Conservation (phyloP, 1,139 yeast species). For the Kluyveromyces marxianus region DNA sequence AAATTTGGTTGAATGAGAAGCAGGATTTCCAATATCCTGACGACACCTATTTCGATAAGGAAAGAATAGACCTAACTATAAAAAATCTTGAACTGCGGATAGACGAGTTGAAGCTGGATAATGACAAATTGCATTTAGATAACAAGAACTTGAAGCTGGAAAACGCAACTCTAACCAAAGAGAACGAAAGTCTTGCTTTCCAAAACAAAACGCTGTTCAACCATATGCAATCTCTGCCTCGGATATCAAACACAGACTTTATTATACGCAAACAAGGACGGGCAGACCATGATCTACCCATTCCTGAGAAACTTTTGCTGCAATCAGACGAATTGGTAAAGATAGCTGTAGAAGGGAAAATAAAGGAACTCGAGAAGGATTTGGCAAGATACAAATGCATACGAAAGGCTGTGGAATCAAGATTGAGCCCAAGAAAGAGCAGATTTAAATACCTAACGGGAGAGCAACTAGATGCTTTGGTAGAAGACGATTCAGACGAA, state of each 20-base stretch:
- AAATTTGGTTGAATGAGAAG: slow-evolving; percentile 5
- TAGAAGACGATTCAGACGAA: slow-evolving; percentile 3
- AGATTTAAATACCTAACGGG: slow-evolving; percentile 7
- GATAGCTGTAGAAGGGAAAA: slow-evolving; percentile 21
- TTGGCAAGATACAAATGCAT: slow-evolving; percentile 23
- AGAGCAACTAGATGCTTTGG: slow-evolving; percentile 4
- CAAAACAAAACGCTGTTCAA: slow-evolving; percentile 1
- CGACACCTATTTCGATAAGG: slow-evolving; percentile 12
- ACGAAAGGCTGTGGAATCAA: slow-evolving; percentile 12
- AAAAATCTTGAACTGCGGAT: slow-evolving; percentile 29
- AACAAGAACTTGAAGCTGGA: neutral
- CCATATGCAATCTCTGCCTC: slow-evolving; percentile 21
- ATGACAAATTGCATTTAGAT: slow-evolving; percentile 23
- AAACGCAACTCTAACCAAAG: neutral
- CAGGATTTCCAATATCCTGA: neutral
- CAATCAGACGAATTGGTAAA: slow-evolving; percentile 3
- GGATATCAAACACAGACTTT: slow-evolving; percentile 2
- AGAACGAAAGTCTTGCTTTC: neutral
- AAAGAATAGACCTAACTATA: slow-evolving; percentile 25
- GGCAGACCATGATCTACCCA: neutral
- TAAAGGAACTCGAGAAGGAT: slow-evolving; percentile 25
- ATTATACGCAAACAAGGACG: neutral
- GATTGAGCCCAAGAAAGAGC: slow-evolving; percentile 1
- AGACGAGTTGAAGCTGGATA: slow-evolving; percentile 27
- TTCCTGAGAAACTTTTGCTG: neutral